Percentiles rank a stretch among this genome's conserved stretches.
Conservation (phyloP, 2,329 filamentous ascomycete genomes). For the Akanthomyces lecanii region DNA sequence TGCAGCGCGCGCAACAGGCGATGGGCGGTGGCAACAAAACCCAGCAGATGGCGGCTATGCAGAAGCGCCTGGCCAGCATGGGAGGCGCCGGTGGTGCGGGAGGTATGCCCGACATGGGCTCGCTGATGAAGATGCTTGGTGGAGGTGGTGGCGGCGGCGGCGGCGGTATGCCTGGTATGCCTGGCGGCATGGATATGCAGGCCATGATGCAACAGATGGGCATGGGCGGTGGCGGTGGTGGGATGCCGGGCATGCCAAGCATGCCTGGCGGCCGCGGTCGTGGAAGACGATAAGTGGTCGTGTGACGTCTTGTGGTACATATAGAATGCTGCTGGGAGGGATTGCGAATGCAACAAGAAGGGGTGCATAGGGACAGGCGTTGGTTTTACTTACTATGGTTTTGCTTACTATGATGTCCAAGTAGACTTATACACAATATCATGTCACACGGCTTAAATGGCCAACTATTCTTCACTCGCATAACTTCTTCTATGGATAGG, state of each 20-base stretch:
- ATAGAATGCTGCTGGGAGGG: background rate
- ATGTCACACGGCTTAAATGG: constrained; percentile 2
- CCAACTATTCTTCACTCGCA: background rate
- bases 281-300: constrained; percentile 12
- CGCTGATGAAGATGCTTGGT: constrained; percentile 89
- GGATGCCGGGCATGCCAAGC: constrained; percentile 16
- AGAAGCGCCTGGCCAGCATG: constrained; percentile 91
- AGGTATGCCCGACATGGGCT: constrained; percentile 76
- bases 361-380: constrained; percentile 15
- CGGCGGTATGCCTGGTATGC: constrained; percentile 67
- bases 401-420: constrained; percentile 8
- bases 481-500: background rate
- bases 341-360: constrained; percentile 9
- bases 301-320: constrained; percentile 2
- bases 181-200: constrained; percentile 70
- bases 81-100: constrained; percentile 63
- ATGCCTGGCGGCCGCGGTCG: constrained; percentile 12
- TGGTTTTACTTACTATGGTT: constrained; percentile 13
- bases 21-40: constrained; percentile 89
- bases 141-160: constrained; percentile 51
- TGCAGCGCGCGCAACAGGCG: constrained; percentile 86
- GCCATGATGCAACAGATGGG: constrained; percentile 74
- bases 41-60: constrained; percentile 94
- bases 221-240: constrained; percentile 49
- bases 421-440: constrained; percentile 9